phyloP scores from a whole-genome alignment of 345 rosid species.

The Jatropha curcas region DNA sequence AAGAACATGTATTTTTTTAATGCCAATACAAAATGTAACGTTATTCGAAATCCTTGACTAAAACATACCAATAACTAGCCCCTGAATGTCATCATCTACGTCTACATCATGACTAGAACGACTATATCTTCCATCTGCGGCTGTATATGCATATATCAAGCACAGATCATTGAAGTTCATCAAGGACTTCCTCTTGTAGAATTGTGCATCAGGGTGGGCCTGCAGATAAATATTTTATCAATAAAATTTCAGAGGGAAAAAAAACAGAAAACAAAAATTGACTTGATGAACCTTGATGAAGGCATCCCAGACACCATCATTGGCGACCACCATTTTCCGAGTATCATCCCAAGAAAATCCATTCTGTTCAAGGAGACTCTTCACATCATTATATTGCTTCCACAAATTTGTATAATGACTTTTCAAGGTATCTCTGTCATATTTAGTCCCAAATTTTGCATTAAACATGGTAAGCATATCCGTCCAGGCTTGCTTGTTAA shows the following conservation, averaged over 20 bases:
- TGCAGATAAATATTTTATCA: conserved; percentile 25
- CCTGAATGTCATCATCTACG: conserved; percentile 50
- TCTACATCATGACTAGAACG: conserved; percentile 56
- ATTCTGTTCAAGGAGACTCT: conserved; percentile 48
- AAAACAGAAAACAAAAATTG: neutral
- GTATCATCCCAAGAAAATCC: conserved; percentile 46
- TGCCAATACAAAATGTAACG: conserved; percentile 11
- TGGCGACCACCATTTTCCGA: conserved; percentile 38
- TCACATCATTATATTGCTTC: conserved; percentile 48
- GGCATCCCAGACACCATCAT: conserved; percentile 33
- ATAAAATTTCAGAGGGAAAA: conserved; percentile 6
- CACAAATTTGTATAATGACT: conserved; percentile 37
- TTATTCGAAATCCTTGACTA: neutral
- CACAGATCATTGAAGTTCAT: conserved; percentile 46
- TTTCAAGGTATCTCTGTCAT: conserved; percentile 37
- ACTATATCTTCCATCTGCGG: conserved; percentile 62
- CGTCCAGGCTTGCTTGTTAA: conserved; percentile 46
- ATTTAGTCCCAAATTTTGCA: conserved; percentile 33
- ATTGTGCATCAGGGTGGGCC: conserved; percentile 47
- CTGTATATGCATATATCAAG: conserved; percentile 49
- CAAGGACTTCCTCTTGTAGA: conserved; percentile 39
- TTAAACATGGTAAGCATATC: conserved; percentile 38
- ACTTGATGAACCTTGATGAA: conserved; percentile 28
- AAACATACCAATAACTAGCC: conserved; percentile 38
- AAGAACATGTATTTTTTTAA: neutral